A percentile compares a stretch with the other conserved stretches of the same genome.
Conservation (phyloP, 139 green algal species). For the Tetraselmis chui region DNA sequence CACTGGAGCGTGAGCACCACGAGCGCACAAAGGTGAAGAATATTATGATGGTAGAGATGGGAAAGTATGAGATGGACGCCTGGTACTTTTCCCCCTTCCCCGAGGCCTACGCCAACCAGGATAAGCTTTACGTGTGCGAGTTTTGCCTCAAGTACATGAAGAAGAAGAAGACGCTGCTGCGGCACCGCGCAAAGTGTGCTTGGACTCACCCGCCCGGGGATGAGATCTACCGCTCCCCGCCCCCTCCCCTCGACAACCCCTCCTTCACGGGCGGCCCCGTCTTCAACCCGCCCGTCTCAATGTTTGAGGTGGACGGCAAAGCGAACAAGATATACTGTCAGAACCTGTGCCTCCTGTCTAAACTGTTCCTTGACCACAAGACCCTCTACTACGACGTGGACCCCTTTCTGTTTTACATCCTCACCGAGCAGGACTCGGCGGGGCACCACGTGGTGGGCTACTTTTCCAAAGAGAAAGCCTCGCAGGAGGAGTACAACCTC, state of each 20-base stretch:
- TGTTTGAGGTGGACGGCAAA: constrained; percentile 79
- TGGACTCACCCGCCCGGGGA: constrained; percentile 57
- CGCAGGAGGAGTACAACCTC: constrained; percentile 27
- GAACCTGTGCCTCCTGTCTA: constrained; percentile 38
- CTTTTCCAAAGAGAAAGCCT: constrained; percentile 32
- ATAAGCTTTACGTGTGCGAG: constrained; percentile 90
- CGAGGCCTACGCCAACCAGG: constrained; percentile 36
- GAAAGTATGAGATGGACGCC: constrained; percentile 2
- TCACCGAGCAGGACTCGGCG: constrained; percentile 21
- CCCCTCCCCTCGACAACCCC: constrained; percentile 30
- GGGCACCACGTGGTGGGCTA: constrained; percentile 25
- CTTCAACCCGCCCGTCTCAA: constrained; percentile 37
- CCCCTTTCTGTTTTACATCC: constrained; percentile 43
- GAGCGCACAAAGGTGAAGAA: constrained; percentile 72
- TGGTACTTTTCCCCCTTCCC: constrained; percentile 64
- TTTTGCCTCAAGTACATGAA: constrained; percentile 73
- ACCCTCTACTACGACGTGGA: constrained; percentile 34
- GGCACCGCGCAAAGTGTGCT: constrained; percentile 49
- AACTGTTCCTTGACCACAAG: constrained; percentile 46
- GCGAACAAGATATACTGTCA: constrained; percentile 68
- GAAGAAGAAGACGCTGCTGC: constrained; percentile 49
- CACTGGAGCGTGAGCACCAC: constrained; percentile 62
- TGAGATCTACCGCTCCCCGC: constrained; percentile 74
- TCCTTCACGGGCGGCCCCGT: constrained; percentile 35
- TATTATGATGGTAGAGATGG: constrained; percentile 29